Percentiles rank a stretch among this genome's conserved stretches.
These are phyloP conservation scores for Rhynchospora tenuis DNA, from an alignment of 176 grass and related monocot species.

Conservation along the genomic window DNA sequence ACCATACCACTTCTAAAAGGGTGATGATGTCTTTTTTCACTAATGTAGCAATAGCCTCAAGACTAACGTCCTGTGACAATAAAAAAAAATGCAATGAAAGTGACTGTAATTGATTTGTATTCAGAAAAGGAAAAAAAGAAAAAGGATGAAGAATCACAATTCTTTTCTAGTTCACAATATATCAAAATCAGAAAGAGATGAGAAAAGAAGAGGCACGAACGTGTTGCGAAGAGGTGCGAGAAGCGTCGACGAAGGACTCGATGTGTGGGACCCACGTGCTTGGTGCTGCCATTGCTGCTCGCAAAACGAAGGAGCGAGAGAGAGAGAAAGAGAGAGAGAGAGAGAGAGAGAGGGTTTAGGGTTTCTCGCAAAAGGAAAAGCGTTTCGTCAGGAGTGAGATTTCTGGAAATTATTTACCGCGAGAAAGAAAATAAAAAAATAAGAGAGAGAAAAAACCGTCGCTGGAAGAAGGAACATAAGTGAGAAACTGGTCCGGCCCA, in stretches of 20 bases:
- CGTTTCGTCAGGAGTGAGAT: not conserved
- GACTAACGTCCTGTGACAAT: slow-evolving; percentile 42
- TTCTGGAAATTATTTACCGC: slow-evolving; percentile 8
- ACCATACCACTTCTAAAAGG: slow-evolving; percentile 67
- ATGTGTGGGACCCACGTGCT: slow-evolving; percentile 53
- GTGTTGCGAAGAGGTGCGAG: slow-evolving; percentile 39
- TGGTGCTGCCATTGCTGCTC: slow-evolving; percentile 41
- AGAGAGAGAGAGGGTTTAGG: slow-evolving; percentile 23
- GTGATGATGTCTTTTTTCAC: slow-evolving; percentile 63
- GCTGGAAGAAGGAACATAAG: not conserved
- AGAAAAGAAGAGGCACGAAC: slow-evolving; percentile 27
- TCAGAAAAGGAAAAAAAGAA: not conserved
- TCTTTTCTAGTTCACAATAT: not conserved
- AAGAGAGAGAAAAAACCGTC: not conserved
- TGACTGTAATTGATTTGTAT: not conserved
- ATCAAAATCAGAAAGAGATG: not conserved
- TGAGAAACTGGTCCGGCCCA: not conserved
- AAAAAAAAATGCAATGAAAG: slow-evolving; percentile 22
- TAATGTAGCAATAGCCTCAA: slow-evolving; percentile 47
- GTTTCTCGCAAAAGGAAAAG: slow-evolving; percentile 8
- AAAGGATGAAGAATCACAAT: not conserved
- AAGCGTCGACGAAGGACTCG: slow-evolving; percentile 55
- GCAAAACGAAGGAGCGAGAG: not conserved
- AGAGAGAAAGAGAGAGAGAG: not conserved
- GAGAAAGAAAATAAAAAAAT: not conserved